Evolutionary conservation across 768 basidiomycete species (phyloP).

Genomic region (Omphalotus guepiniiformis): DNA sequence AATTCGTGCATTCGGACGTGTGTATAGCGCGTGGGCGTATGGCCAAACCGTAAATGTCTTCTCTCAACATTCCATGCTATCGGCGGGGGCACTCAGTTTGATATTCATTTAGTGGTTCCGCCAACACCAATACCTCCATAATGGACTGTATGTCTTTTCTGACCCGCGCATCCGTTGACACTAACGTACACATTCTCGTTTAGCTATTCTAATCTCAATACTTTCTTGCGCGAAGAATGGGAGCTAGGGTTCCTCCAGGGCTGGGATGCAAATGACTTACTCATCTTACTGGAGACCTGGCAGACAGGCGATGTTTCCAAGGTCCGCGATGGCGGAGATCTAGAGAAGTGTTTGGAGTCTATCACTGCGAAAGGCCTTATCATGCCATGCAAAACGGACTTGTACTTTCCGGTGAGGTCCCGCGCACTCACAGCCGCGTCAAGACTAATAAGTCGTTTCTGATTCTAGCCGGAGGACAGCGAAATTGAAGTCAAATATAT

Average conservation of each 20-base stretch:
- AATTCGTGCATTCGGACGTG: constrained; percentile 52
- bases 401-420: constrained; percentile 48
- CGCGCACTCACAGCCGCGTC: not conserved
- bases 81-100: not conserved
- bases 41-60: constrained; percentile 45
- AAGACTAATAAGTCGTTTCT: not conserved
- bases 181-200: not conserved
- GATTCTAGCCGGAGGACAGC: constrained; percentile 50
- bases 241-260: constrained; percentile 35
- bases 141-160: constrained; percentile 29
- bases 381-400: constrained; percentile 56
- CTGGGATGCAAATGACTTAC: constrained; percentile 56
- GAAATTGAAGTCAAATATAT: constrained; percentile 42
- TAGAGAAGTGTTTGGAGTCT: constrained; percentile 32
- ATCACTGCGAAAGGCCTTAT: constrained; percentile 52
- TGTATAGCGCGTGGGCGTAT: constrained; percentile 57
- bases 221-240: constrained; percentile 51
- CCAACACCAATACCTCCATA: constrained; percentile 39
- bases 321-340: constrained; percentile 38
- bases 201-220: constrained; percentile 44
- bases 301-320: constrained; percentile 43
- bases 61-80: not conserved
- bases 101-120: constrained; percentile 50
- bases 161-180: not conserved
- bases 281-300: constrained; percentile 49